Base-by-base conservation (phyloP, 352 stramenopile species). In the Blastocystis sp. region DNA sequence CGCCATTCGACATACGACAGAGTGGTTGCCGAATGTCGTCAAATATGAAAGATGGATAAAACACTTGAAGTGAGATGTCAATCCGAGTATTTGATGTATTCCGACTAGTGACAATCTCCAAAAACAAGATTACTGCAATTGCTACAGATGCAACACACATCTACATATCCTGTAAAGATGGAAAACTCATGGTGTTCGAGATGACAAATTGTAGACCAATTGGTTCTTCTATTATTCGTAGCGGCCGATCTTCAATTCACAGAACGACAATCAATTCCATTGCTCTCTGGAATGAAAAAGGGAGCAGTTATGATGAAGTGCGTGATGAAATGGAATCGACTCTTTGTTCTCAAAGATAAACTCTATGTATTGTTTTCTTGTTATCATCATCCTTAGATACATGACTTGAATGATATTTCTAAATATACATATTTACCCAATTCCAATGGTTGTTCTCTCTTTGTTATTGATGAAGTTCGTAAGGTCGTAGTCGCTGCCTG, bases 71-170 rank as follows among this genome's bases (percentile, higher is more conserved):
- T 12, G n/a, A 75, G 29, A 75, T 75, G 63, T 75, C 63, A 9
- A 75, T 75, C 63, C 21, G 52, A 75, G 63, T 75, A 49, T 75
- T 75, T 29, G 39, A 75, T 42, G 63, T 54, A 29, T 49, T 54
- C 12, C 49, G 52, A 46, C 16, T 75, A n/a, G 63, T 75, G 29
- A 75, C 63, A 46, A 54, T 49, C 1, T 49, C 32, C 16, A 75
- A 42, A 42, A 75, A 75, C 37, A 75, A 75, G 63, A 75, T 75
- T 6, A 54, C 37, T 19, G 27, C 63, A 19, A 42, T 75, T 19
- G 37, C 63, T 12, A n/a, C 63, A 27, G 63, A 49, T 49, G 14
- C 32, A n/a, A 54, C 29, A 54, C 63, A 54, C 19, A 54, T 75
- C 32, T 75, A 54, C 19, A 42, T 75, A 9, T 75, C 63, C 39